phyloP scores from a whole-genome alignment of 768 basidiomycete genomes.

The Leucosporidium yakuticum region DNA sequence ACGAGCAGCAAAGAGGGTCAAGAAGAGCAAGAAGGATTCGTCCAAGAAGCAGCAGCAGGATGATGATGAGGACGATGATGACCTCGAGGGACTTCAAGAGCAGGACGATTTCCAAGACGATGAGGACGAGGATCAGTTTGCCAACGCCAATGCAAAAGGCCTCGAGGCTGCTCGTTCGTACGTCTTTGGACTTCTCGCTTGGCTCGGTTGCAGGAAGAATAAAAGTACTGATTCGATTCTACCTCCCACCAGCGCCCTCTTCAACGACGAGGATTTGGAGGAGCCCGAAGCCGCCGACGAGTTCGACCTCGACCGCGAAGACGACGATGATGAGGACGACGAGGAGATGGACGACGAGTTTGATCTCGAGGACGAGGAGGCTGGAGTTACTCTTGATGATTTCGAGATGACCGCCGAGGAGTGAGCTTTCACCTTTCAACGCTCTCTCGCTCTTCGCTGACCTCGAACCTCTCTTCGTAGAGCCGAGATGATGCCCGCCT shows the following conservation, averaged over 20 bases:
- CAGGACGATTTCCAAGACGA: slow-evolving; percentile 54
- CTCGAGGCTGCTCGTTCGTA: slow-evolving; percentile 44
- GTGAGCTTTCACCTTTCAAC: not conserved
- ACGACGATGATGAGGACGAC: slow-evolving; percentile 17
- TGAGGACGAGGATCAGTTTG: slow-evolving; percentile 46
- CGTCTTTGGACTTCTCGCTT: slow-evolving; percentile 43
- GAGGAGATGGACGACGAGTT: slow-evolving; percentile 37
- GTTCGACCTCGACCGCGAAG: not conserved
- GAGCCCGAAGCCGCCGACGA: slow-evolving; percentile 25
- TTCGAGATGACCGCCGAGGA: slow-evolving; percentile 21
- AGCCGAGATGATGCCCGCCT: slow-evolving; percentile 6
- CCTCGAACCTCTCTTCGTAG: not conserved
- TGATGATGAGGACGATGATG: slow-evolving; percentile 27
- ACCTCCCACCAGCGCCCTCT: slow-evolving; percentile 22
- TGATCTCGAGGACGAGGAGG: slow-evolving; percentile 40
- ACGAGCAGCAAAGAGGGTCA: not conserved
- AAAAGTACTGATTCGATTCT: not conserved
- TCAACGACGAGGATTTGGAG: slow-evolving; percentile 36
- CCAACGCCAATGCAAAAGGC: slow-evolving; percentile 49
- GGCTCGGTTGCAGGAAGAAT: not conserved
- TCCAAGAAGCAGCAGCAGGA: not conserved
- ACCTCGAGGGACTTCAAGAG: slow-evolving; percentile 28
- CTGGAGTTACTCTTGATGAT: slow-evolving; percentile 25
- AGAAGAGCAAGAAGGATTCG: slow-evolving; percentile 3
- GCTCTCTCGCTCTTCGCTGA: no score